These are phyloP conservation scores for Saccharomyces paradoxus DNA, from an alignment of 805 yeast species.

Conservation along the genomic window DNA sequence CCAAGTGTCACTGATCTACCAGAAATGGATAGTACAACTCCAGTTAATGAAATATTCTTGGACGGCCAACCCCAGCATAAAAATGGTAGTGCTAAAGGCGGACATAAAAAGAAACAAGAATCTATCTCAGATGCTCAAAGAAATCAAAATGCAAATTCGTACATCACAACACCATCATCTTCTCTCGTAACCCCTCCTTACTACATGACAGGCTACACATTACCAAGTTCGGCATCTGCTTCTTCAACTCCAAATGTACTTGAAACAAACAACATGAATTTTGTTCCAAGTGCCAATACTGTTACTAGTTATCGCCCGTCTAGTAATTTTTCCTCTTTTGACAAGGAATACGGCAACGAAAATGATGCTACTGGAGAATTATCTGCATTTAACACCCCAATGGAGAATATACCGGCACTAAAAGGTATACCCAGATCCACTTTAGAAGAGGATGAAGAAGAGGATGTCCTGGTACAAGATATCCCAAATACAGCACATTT, in stretches of 20 bases:
- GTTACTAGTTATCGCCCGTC: slow-evolving; percentile 7
- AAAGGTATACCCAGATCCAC: slow-evolving; percentile 12
- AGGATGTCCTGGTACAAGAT: slow-evolving; percentile 1
- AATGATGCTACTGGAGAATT: slow-evolving; percentile 8
- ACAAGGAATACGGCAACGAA: slow-evolving; percentile 7
- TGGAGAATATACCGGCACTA: slow-evolving; percentile 12
- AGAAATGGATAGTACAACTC: slow-evolving; percentile 1
- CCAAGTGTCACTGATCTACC: slow-evolving; percentile 13
- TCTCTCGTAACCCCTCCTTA: slow-evolving; percentile 12
- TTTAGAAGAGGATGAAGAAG: slow-evolving; percentile 10
- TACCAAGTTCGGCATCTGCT: slow-evolving; percentile 11
- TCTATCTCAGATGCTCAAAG: slow-evolving; percentile 23
- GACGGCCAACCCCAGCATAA: slow-evolving; percentile 16
- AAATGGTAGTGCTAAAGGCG: slow-evolving; percentile 4
- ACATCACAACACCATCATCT: slow-evolving; percentile 9
- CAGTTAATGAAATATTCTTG: slow-evolving; percentile 15
- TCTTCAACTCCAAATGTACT: slow-evolving; percentile 18
- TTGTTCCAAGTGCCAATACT: background rate
- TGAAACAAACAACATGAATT: slow-evolving; percentile 5
- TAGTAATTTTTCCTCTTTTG: slow-evolving; percentile 1
- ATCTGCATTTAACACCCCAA: slow-evolving; percentile 13
- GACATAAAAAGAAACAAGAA: slow-evolving; percentile 27
- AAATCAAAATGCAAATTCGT: background rate
- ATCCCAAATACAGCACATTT: slow-evolving; percentile 1
- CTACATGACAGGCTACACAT: slow-evolving; percentile 9